A percentile compares a stretch with the other conserved stretches of the same genome.
Evolutionary conservation across 2,329 filamentous ascomycete genomes (phyloP).

Genomic region (Epichloe amarillans): DNA sequence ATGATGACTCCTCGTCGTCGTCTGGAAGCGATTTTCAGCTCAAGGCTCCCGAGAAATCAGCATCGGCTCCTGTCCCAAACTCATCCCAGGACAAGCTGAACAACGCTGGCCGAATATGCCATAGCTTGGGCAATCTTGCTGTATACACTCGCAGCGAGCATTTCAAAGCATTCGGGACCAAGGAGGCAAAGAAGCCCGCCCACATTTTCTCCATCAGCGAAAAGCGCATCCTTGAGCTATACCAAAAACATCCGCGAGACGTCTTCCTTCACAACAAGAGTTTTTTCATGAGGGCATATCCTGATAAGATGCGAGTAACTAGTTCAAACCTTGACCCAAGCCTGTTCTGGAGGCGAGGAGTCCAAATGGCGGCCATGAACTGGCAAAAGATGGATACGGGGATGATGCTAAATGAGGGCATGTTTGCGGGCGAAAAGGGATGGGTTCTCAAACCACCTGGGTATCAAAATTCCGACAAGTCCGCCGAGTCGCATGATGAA

Average conservation of each 20-base stretch:
- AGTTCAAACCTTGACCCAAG: slow-evolving; percentile 94
- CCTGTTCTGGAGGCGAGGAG: slow-evolving; percentile 81
- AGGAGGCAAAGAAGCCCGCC: slow-evolving; percentile 42
- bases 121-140: slow-evolving; percentile 58
- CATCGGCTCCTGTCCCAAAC: neutral
- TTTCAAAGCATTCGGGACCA: slow-evolving; percentile 59
- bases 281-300: slow-evolving; percentile 86
- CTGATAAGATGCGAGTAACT: slow-evolving; percentile 60
- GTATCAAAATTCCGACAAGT: slow-evolving; percentile 43
- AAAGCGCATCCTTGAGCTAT: slow-evolving; percentile 50
- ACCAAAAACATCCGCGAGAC: slow-evolving; percentile 51
- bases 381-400: slow-evolving; percentile 92
- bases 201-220: slow-evolving; percentile 87
- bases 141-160: slow-evolving; percentile 80
- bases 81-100: slow-evolving; percentile 15
- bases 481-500: slow-evolving; percentile 27
- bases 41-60: slow-evolving; percentile 3
- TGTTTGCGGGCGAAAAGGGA: slow-evolving; percentile 79
- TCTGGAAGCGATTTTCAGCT: slow-evolving; percentile 29
- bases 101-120: slow-evolving; percentile 51
- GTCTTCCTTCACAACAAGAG: slow-evolving; percentile 80
- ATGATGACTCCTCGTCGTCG: slow-evolving; percentile 25
- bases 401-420: slow-evolving; percentile 93
- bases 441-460: slow-evolving; percentile 76
- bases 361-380: slow-evolving; percentile 96